Conservation (phyloP, 306 rosid species). For the Glycine latifolia region DNA sequence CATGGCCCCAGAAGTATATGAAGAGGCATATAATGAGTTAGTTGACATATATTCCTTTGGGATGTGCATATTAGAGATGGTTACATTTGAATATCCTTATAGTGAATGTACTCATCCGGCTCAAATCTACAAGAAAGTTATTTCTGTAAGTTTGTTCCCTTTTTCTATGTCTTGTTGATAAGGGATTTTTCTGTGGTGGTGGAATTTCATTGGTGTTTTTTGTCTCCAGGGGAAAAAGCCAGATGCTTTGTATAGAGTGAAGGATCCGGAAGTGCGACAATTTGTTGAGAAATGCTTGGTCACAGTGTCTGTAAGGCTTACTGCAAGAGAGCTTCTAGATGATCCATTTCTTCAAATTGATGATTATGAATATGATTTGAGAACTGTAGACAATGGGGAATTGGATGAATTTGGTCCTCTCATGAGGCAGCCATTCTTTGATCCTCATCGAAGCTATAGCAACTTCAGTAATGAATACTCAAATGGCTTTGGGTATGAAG, state of each 20-base stretch:
- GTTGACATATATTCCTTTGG: constrained; percentile 98
- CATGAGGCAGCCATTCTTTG: constrained; percentile 62
- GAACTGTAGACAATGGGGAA: constrained; percentile 53
- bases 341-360: constrained; percentile 81
- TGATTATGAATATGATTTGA: constrained; percentile 64
- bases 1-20: constrained; percentile 99
- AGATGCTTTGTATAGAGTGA: constrained; percentile 84
- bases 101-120: constrained; percentile 96
- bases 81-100: constrained; percentile 95
- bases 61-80: constrained; percentile 98
- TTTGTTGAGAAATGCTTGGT: constrained; percentile 97
- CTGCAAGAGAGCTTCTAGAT: constrained; percentile 87
- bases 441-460: constrained; percentile 58
- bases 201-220: constrained; percentile 49
- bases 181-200: constrained; percentile 27
- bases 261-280: constrained; percentile 83
- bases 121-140: constrained; percentile 96
- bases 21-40: constrained; percentile 93
- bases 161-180: constrained; percentile 13
- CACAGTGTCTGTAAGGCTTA: constrained; percentile 78
- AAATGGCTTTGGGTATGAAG: constrained; percentile 62
- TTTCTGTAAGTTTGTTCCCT: constrained; percentile 72
- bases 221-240: constrained; percentile 83
- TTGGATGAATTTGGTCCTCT: constrained; percentile 56
- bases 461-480: constrained; percentile 61